Base-by-base conservation (phyloP, 164 flowering plant species). In the Vitis rotundifolia region DNA sequence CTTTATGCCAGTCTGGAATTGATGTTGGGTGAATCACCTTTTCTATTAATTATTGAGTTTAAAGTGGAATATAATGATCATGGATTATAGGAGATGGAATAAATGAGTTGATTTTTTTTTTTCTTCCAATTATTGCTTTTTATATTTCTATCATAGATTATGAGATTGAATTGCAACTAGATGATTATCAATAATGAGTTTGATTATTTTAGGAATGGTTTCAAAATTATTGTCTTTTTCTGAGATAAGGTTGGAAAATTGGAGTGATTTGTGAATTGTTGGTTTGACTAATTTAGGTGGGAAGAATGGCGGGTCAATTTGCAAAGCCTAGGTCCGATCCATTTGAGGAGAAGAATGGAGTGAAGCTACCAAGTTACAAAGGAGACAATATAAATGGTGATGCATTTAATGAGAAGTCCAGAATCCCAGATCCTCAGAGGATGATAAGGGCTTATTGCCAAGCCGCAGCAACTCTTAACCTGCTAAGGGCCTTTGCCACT, bases 271-370 rank as follows among this genome's bases (percentile, higher is more conserved):
- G 4, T 22, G 18, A 26, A 28, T 28, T 61, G 10, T 28, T 11
- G 60, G 9, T 51, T 10, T 59, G 18, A 47, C 44, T 52, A 7
- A 16, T 57, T 66, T 70, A 82, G 86, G 84, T 82, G 51, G 85
- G 85, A 51, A 82, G 85, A 73, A 82, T 82, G 82, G 85, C 85
- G 3, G 85, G 85, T 47, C 84, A 81, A 61, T 81, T 81, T 76
- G 84, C 84, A 2, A 81, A 81, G 68, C 84, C 84, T 47, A 74
- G 85, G 72, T 82, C 86, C 0, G 82, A 76, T 11, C 66, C 83
- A 3, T 48, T 60, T 15, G 86, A 82, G 73, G 84, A 72, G 76
- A 78, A 66, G 68, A 64, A 82, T 72, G 86, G 86, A 66, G 83
- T 80, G 68, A 82, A 80, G 70, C 63, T 82, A 58, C 86, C 86